phyloP scores from a whole-genome alignment of 495 filamentous ascomycete genomes.

The Aspergillus ellipticus region DNA sequence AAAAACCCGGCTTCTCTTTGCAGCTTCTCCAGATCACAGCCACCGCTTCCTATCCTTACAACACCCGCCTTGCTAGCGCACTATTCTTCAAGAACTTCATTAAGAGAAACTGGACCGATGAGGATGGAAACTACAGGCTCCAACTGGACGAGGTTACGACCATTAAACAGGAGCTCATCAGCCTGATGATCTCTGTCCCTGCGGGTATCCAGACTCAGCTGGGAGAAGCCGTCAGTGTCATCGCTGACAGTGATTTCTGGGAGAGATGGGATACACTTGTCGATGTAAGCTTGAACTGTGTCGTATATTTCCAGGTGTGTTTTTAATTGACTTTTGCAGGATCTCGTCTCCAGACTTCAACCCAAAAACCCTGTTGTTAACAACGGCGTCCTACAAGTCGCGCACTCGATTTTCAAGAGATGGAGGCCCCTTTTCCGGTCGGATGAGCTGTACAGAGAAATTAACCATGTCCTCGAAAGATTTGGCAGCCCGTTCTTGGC shows the following conservation, averaged over 20 bases:
- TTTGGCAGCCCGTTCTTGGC: slow-evolving; percentile 79
- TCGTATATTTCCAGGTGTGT: slow-evolving; percentile 3
- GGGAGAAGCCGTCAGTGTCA: slow-evolving; percentile 92
- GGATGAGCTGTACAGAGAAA: slow-evolving; percentile 85
- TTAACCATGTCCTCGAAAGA: slow-evolving; percentile 84
- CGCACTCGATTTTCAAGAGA: slow-evolving; percentile 94
- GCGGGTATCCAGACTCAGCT: slow-evolving; percentile 84
- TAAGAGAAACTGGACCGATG: slow-evolving; percentile 86
- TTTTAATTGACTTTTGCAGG: slow-evolving; percentile 40
- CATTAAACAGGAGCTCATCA: slow-evolving; percentile 92
- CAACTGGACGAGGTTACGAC: slow-evolving; percentile 71
- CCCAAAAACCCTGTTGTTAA: slow-evolving; percentile 73
- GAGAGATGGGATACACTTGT: slow-evolving; percentile 89
- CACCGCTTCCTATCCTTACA: slow-evolving; percentile 59
- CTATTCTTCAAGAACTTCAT: slow-evolving; percentile 99
- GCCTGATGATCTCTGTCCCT: slow-evolving; percentile 91
- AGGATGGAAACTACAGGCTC: slow-evolving; percentile 88
- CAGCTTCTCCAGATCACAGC: slow-evolving; percentile 84
- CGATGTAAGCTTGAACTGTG: slow-evolving; percentile 47
- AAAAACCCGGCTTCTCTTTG: slow-evolving; percentile 81
- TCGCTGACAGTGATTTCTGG: slow-evolving; percentile 98
- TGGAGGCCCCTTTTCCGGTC: slow-evolving; percentile 93
- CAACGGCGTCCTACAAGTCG: slow-evolving; percentile 92
- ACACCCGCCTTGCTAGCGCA: slow-evolving; percentile 83
- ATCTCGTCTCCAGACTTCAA: slow-evolving; percentile 83